Base-by-base conservation (phyloP, 2,329 filamentous ascomycete species). In the Colletotrichum euphorbiae region DNA sequence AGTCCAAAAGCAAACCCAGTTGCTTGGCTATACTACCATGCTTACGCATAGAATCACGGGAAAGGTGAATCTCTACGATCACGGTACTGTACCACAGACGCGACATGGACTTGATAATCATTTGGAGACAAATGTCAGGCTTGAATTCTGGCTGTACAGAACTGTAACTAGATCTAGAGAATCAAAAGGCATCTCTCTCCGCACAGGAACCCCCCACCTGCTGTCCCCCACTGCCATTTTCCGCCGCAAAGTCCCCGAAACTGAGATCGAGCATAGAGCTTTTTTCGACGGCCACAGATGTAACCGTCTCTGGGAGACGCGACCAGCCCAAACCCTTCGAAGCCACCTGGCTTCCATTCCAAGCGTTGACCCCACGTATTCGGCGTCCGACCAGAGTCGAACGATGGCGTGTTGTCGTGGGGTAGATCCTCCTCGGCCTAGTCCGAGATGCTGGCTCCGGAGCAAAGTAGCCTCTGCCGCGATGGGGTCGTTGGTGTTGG, bases 391-490 rank as follows among this genome's bases (percentile, higher is more conserved):
- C 59, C 63, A 71, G 33, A 58, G 33, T 42, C 74, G 73, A 71
- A 72, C 71, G 74, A 74, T 74, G 76, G 72, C 66, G 59, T 59
- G 66, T 31, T 56, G 9, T 73, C 61, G 69, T 75, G 74, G 74
- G 71, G 71, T 50, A 74, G 77, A 73, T 77, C 80, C 80, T 83
- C 80, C 82, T 83, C 79, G 83, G 83, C 83, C 84, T 74, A 86
- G 83, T 85, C 83, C 83, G 80, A 83, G 82, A 83, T 74, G 83
- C 83, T 86, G 83, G 84, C 84, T 85, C 80, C 83, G 81, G 83
- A 83, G 84, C 83, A 84, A 84, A 84, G 82, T 84, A 74, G 77
- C 80, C 75, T 79, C 78, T 80, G 77, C 77, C 78, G 75, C 61
- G 75, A 50, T 62, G 31, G 59, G 56, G 55, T 57, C 57, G 33